phyloP scores from a whole-genome alignment of 148 eudicot species.

The Vaccinium myrtillus region DNA sequence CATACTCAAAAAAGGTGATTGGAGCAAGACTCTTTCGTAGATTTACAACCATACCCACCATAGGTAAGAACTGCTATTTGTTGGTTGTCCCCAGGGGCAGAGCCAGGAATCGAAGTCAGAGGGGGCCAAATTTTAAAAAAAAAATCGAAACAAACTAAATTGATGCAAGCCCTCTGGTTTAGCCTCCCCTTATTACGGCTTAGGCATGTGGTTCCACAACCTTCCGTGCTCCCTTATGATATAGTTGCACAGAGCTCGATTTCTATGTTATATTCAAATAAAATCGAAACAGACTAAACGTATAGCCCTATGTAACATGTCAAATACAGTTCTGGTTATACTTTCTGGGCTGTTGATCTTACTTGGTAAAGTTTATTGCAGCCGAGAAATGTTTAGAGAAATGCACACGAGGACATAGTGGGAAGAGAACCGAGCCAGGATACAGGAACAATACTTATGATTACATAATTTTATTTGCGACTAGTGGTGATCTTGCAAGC shows the following conservation, averaged over 20 bases:
- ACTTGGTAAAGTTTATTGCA: slow-evolving; percentile 37
- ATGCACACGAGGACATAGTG: slow-evolving; percentile 83
- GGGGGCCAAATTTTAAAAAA: not conserved
- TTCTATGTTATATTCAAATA: not conserved
- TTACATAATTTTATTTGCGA: not conserved
- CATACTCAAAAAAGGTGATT: no score
- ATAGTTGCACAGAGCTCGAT: not conserved
- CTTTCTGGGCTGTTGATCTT: not conserved
- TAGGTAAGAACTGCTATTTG: no score
- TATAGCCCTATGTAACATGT: not conserved
- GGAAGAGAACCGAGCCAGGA: slow-evolving; percentile 87
- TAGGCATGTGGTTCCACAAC: not conserved
- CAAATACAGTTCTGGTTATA: not conserved
- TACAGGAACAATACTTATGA: slow-evolving; percentile 90
- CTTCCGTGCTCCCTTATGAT: not conserved
- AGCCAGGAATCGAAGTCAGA: no score
- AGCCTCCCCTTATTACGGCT: not conserved
- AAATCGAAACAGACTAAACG: not conserved
- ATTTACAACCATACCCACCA: no score
- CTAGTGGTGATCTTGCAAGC: not conserved
- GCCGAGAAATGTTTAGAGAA: slow-evolving; percentile 89
- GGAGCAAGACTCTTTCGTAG: no score
- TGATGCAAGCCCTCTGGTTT: not conserved
- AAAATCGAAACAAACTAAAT: not conserved
- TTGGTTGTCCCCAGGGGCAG: no score